Base-by-base conservation (phyloP, 345 rosid species). In the Aurinia saxatilis region DNA sequence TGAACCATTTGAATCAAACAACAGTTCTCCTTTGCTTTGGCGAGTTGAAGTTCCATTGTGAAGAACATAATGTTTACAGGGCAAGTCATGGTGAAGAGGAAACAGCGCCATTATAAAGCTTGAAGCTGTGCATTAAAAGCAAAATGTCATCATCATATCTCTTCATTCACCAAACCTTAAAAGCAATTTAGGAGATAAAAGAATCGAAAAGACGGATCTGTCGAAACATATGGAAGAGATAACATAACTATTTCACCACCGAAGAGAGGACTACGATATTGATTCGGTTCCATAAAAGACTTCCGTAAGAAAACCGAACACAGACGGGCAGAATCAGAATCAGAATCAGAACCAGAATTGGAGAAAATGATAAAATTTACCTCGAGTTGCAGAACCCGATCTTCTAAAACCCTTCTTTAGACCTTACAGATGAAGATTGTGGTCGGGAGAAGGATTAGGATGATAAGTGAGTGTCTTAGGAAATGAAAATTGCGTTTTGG, bases 91-190 rank as follows among this genome's bases (percentile, higher is more conserved):
- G 73, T 78, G 70, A 38, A 73, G 42, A 50, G 73, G 72, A 62
- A 81, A 60, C 70, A 74, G 33, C 40, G 87, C 83, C 93, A 84
- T 84, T 29, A 31, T 6, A 19, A 56, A 74, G 77, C 80, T 73
- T 74, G 53, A 38, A 27, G 21, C 65, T 70, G 31, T 40, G 8
- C 47, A 48, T 19, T 13, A 5, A 47, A 13, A 70, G 8, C 27
- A 29, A 46, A n/a, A 69, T 29, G 8, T 42, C 15, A n/a, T 15
- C 1, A 18, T 14, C 23, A 14, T 17, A 13, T 37, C 14, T 51
- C 10, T 33, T 0, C 18, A 53, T 7, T 6, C 33, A 15, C 5
- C 5, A 7, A 27, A 39, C 39, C 23, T 47, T 12, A 25, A 57
- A 1, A 27, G 23, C 23, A 44, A 18, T 17, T 44, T 47, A 23